Base-by-base conservation (phyloP, 176 grass and related monocot species). In the Coix lacrymajobi region DNA sequence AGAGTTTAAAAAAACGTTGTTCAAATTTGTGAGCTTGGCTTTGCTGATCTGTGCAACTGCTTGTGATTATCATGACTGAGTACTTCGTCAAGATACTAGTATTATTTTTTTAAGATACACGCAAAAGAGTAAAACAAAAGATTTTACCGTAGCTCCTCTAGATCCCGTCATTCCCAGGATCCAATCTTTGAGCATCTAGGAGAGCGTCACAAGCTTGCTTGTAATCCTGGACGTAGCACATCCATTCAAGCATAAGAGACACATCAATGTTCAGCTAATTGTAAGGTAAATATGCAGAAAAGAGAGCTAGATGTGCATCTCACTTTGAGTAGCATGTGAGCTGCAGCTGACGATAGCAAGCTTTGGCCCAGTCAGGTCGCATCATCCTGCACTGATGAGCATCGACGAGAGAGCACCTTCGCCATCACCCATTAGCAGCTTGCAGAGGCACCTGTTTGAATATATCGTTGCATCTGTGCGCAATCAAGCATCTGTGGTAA, bases 391-490 rank as follows among this genome's bases (percentile, higher is more conserved):
- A 82, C 40, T n/a, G 32, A 14, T 67, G 37, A 73, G 79, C 79
- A 76, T 90, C 84, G n/a, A n/a, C 10, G 64, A 37, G 4, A 87
- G 66, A 75, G 88, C 71, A 73, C 36, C 33, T 32, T 85, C 79
- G 4, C 79, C 84, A 72, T 90, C 74, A 44, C 88, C 84, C 79
- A 15, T 58, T 24, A 22, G 44, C 58, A 86, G 58, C 60, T 75
- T 86, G 20, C 84, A 90, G 5, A 79, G 41, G 69, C 84, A 84
- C 62, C 84, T 87, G 66, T 90, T 90, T 75, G 84, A 70, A 52
- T 83, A 83, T 29, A 87, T 1, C 36, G 57, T 32, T 64, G 89
- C 73, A 64, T 79, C 81, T 24, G 60, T 69, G 2, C 25, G 32
- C 1, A 25, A 36, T 15, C n/a, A 69, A 85, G 10, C 31, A 58